phyloP scores from a whole-genome alignment of 495 filamentous ascomycete genomes.

The Extremus antarcticus region DNA sequence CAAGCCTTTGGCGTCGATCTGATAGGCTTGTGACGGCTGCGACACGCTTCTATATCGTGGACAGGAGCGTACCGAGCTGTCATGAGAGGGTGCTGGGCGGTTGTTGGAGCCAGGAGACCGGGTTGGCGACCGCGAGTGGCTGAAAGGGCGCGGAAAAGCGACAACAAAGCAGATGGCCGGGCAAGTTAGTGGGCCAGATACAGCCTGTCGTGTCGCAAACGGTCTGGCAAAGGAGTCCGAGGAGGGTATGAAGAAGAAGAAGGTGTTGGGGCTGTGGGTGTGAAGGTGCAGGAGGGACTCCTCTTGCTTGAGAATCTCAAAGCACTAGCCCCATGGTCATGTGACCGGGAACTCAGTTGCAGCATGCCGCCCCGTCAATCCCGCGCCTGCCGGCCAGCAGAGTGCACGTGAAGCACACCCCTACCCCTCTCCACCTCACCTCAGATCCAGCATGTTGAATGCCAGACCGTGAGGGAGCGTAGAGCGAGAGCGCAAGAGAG shows the following conservation, averaged over 20 bases:
- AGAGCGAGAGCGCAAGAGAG: no score
- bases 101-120: background rate
- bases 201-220: background rate
- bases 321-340: no score
- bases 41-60: background rate
- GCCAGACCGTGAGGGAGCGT: no score
- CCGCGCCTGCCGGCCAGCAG: no score
- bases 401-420: no score
- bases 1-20: background rate
- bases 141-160: constrained; percentile 1
- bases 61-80: background rate
- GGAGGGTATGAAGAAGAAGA: background rate
- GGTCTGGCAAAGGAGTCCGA: background rate
- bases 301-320: no score
- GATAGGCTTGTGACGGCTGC: background rate
- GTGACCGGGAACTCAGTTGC: no score
- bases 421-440: background rate
- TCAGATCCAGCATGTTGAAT: no score
- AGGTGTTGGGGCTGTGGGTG: background rate
- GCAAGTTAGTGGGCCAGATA: background rate
- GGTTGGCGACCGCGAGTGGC: background rate
- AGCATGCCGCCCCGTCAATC: no score
- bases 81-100: background rate
- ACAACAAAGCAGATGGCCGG: background rate
- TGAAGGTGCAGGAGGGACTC: background rate